These are phyloP conservation scores for Xylariaceae sp. DNA, from an alignment of 2,329 filamentous ascomycete genomes.

Conservation along the genomic window DNA sequence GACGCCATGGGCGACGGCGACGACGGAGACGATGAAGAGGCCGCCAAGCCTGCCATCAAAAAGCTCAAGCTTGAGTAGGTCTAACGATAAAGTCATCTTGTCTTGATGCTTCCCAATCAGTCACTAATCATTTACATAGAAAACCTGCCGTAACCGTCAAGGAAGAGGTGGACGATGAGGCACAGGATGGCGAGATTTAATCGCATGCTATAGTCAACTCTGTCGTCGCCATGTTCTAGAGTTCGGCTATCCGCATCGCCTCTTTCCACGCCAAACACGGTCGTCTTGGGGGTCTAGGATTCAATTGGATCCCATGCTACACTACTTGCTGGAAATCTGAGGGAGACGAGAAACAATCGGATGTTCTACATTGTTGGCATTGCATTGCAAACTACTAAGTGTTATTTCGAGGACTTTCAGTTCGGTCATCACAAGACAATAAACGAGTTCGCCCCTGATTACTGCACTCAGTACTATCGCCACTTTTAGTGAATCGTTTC, in stretches of 20 bases:
- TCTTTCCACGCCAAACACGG: not conserved
- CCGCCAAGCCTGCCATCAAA: constrained; percentile 1
- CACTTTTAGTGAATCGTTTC: too few relatives aligned
- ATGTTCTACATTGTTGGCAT: too few relatives aligned
- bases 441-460: too few relatives aligned
- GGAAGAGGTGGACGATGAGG: not conserved
- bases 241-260: not conserved
- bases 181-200: not conserved
- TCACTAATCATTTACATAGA: constrained; percentile 4
- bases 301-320: too few relatives aligned
- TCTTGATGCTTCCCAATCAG: not conserved
- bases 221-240: not conserved
- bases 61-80: constrained; percentile 17
- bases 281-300: too few relatives aligned
- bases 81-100: not conserved
- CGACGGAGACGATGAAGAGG: constrained; percentile 8
- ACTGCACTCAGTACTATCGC: too few relatives aligned
- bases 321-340: too few relatives aligned
- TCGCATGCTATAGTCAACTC: not conserved
- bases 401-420: too few relatives aligned
- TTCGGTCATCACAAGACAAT: too few relatives aligned
- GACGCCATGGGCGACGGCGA: not conserved
- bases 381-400: too few relatives aligned
- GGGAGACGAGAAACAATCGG: too few relatives aligned
- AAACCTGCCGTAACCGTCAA: not conserved